Evolutionary conservation across 768 basidiomycete genomes (phyloP), one percentile per base, ranked within the genome.

Genomic region (Arthromyces matolae): DNA sequence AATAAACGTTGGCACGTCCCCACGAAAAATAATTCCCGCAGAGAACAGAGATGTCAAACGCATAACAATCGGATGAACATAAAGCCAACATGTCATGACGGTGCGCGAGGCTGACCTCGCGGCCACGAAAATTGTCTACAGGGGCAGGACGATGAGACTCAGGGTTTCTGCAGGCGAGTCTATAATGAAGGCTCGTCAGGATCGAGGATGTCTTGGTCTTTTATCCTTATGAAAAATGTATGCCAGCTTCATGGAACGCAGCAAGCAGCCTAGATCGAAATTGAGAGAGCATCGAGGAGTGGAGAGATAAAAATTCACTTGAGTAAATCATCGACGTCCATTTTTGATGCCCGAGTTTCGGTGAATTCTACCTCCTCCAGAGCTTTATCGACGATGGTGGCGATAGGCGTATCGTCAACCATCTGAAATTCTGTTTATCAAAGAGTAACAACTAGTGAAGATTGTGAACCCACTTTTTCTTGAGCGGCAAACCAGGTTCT

Each of bases 281-380:
- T 29, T 36, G 25, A 42, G 35, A 54, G n/a, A 59, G 34, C 7
- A 45, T 18, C 13, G 18, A 29, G 35, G 40, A 5, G 29, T 3
- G 36, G 33, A 22, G 18, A 45, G 25, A 24, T 12, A 10, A 27
- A 38, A 27, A 70, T 84, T 45, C 60, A 92, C 91, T 87, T 93
- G 29, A 97, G 71, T 19, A 97, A 72, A 62, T 95, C 94, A 55
- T 95, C 88, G 9, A 96, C 76, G 48, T 86, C 82, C 93, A 98
- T 94, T 67, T 97, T 97, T 2, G 92, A 81, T 1, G 90, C 91
- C 36, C 94, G 80, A 42, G 76, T 80, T 42, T 94, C 88, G 16
- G 81, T 77, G 58, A 81, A 84, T 1, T 80, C 86, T 4, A 82
- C 81, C 42, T 88, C 82, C 5, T 71, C 67, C 18, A 95, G 68